A percentile compares a stretch with the other conserved stretches of the same genome.
Conservation (phyloP, 2,329 filamentous ascomycete genomes). For the Pezicula carpinea region DNA sequence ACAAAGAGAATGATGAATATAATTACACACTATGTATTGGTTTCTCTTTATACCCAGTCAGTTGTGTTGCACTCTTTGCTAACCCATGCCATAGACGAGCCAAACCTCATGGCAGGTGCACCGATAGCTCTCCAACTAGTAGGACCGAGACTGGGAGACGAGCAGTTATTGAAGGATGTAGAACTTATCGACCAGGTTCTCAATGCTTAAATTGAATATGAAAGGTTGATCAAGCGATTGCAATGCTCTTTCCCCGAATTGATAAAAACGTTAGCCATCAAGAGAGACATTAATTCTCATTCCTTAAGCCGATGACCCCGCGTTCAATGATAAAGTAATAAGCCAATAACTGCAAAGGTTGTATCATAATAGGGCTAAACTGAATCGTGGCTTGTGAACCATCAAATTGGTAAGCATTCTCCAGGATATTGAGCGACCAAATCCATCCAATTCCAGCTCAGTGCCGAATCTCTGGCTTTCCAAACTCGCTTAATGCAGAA, state of each 20-base stretch:
- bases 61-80: background rate
- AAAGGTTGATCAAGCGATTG: no score
- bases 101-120: slow-evolving; percentile 29
- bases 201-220: slow-evolving; percentile 8
- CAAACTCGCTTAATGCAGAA: slow-evolving; percentile 27
- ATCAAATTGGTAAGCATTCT: slow-evolving; percentile 28
- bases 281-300: no score
- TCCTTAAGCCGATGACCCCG: no score
- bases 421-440: slow-evolving; percentile 22
- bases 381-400: no score
- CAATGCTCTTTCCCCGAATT: no score
- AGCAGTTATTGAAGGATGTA: slow-evolving; percentile 28
- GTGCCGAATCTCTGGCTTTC: slow-evolving; percentile 22
- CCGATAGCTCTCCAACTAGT: slow-evolving; percentile 31
- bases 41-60: background rate
- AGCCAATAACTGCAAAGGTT: no score
- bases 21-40: slow-evolving; percentile 28
- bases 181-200: slow-evolving; percentile 26
- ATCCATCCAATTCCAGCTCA: slow-evolving; percentile 28
- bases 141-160: slow-evolving; percentile 27
- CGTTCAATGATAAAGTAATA: no score
- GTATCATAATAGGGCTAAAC: no score
- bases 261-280: no score
- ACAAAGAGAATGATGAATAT: slow-evolving; percentile 19
- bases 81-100: slow-evolving; percentile 26